Evolutionary conservation across 2,329 filamentous ascomycete species (phyloP).

Genomic region (Hypoxylon sp.): DNA sequence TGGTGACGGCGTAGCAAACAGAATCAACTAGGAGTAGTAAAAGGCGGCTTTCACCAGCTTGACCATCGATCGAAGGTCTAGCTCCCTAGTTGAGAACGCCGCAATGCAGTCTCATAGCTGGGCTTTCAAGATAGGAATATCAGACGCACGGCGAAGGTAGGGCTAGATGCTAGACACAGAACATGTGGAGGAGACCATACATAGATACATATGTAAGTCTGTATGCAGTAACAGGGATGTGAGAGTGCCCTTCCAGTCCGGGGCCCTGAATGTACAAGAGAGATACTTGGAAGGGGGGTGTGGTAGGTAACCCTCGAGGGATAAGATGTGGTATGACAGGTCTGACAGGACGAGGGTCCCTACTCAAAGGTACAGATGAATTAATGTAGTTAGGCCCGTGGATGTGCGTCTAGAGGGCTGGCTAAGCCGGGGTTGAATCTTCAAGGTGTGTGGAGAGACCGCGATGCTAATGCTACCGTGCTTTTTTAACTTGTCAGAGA

Average conservation of each 20-base stretch:
- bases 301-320: constrained; percentile 51
- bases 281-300: constrained; percentile 52
- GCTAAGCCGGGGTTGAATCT: constrained; percentile 49
- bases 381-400: constrained; percentile 51
- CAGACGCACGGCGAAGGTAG: constrained; percentile 53
- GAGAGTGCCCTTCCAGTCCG: constrained; percentile 52
- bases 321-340: constrained; percentile 56
- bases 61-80: constrained; percentile 47
- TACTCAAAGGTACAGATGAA: constrained; percentile 52
- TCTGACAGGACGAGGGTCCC: constrained; percentile 50
- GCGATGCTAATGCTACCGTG: constrained; percentile 55
- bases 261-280: constrained; percentile 49
- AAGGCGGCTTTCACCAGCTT: constrained; percentile 44
- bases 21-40: constrained; percentile 44
- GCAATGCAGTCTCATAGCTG: constrained; percentile 51
- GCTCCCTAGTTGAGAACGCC: constrained; percentile 50
- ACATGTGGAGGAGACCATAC: constrained; percentile 56
- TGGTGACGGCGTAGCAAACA: constrained; percentile 50
- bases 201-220: constrained; percentile 59
- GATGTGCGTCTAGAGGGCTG: constrained; percentile 51
- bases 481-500: constrained; percentile 51
- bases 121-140: constrained; percentile 54
- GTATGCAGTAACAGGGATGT: constrained; percentile 59
- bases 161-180: constrained; percentile 51
- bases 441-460: constrained; percentile 51